Base-by-base conservation (phyloP, 768 basidiomycete species). In the Russula abietina region DNA sequence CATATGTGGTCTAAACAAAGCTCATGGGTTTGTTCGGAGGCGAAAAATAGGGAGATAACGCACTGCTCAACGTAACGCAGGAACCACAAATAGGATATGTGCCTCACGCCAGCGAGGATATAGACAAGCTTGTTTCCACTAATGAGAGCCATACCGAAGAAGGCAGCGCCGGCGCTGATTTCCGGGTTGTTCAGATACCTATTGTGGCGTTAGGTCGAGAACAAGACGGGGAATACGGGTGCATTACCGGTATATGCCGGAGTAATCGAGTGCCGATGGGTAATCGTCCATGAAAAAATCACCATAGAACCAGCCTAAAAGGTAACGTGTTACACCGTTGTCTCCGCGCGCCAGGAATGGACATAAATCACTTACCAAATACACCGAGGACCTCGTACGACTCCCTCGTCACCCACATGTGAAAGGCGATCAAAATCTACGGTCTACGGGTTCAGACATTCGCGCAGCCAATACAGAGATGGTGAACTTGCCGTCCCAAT, bases 211-310 rank as follows among this genome's bases (percentile, higher is more conserved):
- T 55, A 59, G 45, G 43, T 39, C n/a, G 61, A 22, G 22, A 43
- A 10, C n/a, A 12, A 43, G 26, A 12, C 38, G 16, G 45, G 39
- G 43, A 54, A 59, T 55, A 39, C n/a, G 16, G 24, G 26, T 55
- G 45, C 26, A 32, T 55, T 70, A 93, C 85, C 96, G 86, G 75
- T 96, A 99, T 67, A 99, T 98, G 36, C 97, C 97, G 57, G 93
- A 95, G 72, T 98, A 98, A 62, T 95, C 93, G 10, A 98, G 77
- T 64, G 91, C 84, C 0, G 89, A 77, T 4, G 96, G 93, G 73
- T 91, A 95, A 65, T 93, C 89, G 69, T 96, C 92, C 76, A 95
- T 88, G 79, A 95, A 95, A 76, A 96, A 96, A 75, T 96, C 93
- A 26, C 93, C 94, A 68, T 97, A 99, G 76, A 98, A 95, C 97